Evolutionary conservation across 2,329 filamentous ascomycete genomes (phyloP).

Genomic region (Pestalotiopsis sp.): DNA sequence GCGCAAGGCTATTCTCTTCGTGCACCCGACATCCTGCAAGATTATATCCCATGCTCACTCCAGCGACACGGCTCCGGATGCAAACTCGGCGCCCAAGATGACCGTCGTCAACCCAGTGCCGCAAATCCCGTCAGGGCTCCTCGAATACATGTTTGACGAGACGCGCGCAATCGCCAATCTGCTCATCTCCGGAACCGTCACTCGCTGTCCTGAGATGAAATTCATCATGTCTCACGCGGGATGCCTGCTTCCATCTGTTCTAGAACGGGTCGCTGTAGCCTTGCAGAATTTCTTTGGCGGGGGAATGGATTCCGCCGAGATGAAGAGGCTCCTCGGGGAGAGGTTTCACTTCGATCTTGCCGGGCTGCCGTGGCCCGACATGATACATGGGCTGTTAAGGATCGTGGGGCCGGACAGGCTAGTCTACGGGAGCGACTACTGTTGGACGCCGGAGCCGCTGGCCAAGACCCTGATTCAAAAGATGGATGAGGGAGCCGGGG

Average conservation of each 20-base stretch:
- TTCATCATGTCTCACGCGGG: slow-evolving; percentile 12
- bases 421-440: slow-evolving; percentile 9
- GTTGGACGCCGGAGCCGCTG: not conserved
- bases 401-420: slow-evolving; percentile 10
- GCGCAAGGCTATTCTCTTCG: not conserved
- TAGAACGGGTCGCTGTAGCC: slow-evolving; percentile 3
- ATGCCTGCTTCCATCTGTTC: slow-evolving; percentile 6
- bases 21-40: slow-evolving; percentile 7
- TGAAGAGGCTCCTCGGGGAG: not conserved
- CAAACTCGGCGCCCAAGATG: not conserved
- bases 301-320: slow-evolving; percentile 2
- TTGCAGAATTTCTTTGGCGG: slow-evolving; percentile 9
- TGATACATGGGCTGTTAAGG: slow-evolving; percentile 4
- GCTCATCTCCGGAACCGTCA: slow-evolving; percentile 5
- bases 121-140: slow-evolving; percentile 3
- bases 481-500: not conserved
- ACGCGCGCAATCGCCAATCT: slow-evolving; percentile 6
- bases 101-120: slow-evolving; percentile 5
- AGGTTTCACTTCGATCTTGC: slow-evolving; percentile 11
- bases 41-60: not conserved
- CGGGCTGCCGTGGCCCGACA: slow-evolving; percentile 7
- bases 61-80: not conserved
- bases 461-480: not conserved
- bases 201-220: not conserved
- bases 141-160: slow-evolving; percentile 12